phyloP scores from a whole-genome alignment of 805 yeast genomes.

The Cyberlindnera samutprakarnensis region DNA sequence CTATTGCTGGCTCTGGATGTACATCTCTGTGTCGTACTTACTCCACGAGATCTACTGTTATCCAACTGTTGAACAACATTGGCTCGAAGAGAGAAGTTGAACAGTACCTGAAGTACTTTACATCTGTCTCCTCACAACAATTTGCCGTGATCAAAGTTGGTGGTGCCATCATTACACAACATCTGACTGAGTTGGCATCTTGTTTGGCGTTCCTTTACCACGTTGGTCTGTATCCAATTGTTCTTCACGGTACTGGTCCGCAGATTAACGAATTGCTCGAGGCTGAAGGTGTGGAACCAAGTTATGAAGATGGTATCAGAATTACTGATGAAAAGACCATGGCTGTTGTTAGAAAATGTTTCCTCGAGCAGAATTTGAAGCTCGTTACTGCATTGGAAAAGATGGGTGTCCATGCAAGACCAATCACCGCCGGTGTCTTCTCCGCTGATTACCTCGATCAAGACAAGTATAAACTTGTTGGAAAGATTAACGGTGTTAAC shows the following conservation, averaged over 20 bases:
- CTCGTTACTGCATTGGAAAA: constrained; percentile 93
- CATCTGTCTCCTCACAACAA: constrained; percentile 93
- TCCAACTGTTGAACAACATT: constrained; percentile 89
- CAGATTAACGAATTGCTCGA: constrained; percentile 93
- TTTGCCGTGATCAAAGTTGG: constrained; percentile 99
- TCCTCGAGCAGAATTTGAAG: constrained; percentile 90
- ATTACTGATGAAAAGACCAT: constrained; percentile 92
- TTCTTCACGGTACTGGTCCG: constrained; percentile 98
- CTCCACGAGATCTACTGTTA: constrained; percentile 90
- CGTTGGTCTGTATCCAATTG: constrained; percentile 94
- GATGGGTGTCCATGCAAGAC: constrained; percentile 97
- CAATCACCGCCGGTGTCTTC: constrained; percentile 97
- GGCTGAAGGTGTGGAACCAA: constrained; percentile 91
- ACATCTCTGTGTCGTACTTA: constrained; percentile 23
- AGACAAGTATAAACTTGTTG: constrained; percentile 88
- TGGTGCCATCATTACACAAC: constrained; percentile 97
- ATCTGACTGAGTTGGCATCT: constrained; percentile 86
- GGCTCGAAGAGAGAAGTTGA: constrained; percentile 98
- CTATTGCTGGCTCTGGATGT: background rate
- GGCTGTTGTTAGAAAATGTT: constrained; percentile 93
- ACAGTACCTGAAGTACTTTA: constrained; percentile 92
- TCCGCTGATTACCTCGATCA: constrained; percentile 87
- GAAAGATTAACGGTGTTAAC: constrained; percentile 79
- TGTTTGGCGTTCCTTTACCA: constrained; percentile 94
- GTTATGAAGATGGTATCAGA: constrained; percentile 92